Evolutionary conservation across 2,329 filamentous ascomycete genomes (phyloP), one percentile per base, ranked within the genome.

Genomic region (Dactylonectria macrodidyma): DNA sequence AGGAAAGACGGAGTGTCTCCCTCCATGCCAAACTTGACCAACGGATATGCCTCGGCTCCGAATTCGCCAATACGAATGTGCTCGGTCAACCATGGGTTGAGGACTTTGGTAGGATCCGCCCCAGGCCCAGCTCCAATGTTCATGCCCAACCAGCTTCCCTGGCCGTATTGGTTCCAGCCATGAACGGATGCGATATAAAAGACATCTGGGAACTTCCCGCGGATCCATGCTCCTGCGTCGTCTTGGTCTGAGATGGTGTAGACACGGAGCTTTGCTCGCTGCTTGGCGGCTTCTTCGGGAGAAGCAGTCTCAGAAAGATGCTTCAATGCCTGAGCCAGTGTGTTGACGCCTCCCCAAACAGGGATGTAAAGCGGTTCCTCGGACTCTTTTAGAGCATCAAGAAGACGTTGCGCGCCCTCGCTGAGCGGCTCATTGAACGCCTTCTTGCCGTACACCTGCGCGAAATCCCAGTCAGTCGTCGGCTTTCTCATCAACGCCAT

Each of bases 211-310:
- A 84, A 90, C 1, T 81, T 83, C 24, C 79, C 75, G 2, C 88
- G 84, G 26, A 90, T 85, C 87, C 87, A 90, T 0, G 83, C 76
- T 0, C 86, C 87, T 0, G 85, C 84, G 59, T 90, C 84, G 57
- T 90, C 88, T 67, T 90, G 88, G 68, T 90, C 88, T 2, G 86
- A 89, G 59, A 90, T 89, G 12, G 87, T 79, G 70, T 88, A 88
- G 8, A 88, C 81, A 1, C 86, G 80, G 0, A 89, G 72, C 60
- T 84, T 84, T 0, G 76, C 68, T 0, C 81, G 77, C 9, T 88
- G 79, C 0, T 60, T 65, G 0, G 77, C 73, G 0, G 81, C 75
- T 0, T 84, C 81, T 46, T n/a, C 72, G 62, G 33, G 71, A 47
- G 66, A 71, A 71, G 19, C 74, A 0, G 64, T 71, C 2, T 62